Evolutionary conservation across 2,329 filamentous ascomycete genomes (phyloP).

Genomic region (Venturia carpophila): DNA sequence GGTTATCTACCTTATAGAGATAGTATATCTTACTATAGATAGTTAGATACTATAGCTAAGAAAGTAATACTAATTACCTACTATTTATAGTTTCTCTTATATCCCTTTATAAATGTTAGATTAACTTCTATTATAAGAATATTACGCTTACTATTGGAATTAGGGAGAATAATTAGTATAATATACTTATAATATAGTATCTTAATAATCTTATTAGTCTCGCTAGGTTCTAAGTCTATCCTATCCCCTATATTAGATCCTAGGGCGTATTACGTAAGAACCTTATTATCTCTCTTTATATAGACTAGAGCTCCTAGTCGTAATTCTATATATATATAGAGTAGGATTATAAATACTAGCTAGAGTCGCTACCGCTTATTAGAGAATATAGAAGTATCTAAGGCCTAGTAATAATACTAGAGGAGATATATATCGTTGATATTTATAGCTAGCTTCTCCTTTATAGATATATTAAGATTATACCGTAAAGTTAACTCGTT

Average conservation of each 20-base stretch:
- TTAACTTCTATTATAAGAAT: constrained; percentile 10
- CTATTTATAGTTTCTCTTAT: constrained; percentile 10
- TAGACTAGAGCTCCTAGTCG: constrained; percentile 10
- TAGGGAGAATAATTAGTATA: constrained; percentile 2
- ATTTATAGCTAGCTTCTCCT: constrained; percentile 12
- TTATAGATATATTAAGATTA: constrained; percentile 4
- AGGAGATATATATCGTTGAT: background rate
- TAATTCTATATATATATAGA: background rate
- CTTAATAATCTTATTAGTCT: background rate
- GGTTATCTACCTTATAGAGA: constrained; percentile 2
- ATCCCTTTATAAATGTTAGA: background rate
- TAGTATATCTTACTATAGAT: constrained; percentile 10
- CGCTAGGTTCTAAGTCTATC: constrained; percentile 1
- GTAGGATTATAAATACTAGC: background rate
- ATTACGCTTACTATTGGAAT: background rate
- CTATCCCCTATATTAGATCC: background rate
- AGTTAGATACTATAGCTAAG: background rate
- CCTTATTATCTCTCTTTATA: constrained; percentile 4
- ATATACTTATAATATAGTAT: constrained; percentile 10
- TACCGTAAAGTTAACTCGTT: background rate
- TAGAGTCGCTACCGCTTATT: constrained; percentile 12
- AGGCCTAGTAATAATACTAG: constrained; percentile 7
- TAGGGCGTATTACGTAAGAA: background rate
- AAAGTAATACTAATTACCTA: background rate
- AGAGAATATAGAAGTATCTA: constrained; percentile 8